Conservation (phyloP, 176 grass and related monocot species). For the Eragrostis curvula region DNA sequence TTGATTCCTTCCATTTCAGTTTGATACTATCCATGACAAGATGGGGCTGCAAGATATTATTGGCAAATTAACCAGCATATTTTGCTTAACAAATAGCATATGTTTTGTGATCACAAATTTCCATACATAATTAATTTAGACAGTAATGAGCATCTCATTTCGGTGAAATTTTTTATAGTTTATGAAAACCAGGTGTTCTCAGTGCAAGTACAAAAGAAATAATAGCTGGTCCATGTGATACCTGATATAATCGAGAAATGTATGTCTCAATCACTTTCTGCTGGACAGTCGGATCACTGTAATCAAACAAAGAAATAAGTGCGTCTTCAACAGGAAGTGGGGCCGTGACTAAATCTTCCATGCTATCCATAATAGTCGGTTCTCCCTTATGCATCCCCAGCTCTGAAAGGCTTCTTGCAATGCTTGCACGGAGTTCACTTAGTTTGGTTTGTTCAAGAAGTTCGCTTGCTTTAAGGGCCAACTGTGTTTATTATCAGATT, state of each 20-base stretch:
- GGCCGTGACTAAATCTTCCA: constrained; percentile 85
- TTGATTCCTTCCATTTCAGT: constrained; percentile 69
- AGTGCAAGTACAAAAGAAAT: constrained; percentile 2
- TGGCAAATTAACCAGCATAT: constrained; percentile 37
- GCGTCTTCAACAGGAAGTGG: constrained; percentile 94
- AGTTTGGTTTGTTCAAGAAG: constrained; percentile 99
- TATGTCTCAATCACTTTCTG: constrained; percentile 88
- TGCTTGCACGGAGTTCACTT: constrained; percentile 80
- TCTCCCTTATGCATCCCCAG: constrained; percentile 80
- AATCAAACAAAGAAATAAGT: constrained; percentile 88
- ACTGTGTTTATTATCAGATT: constrained; percentile 53
- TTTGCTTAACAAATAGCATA: not conserved
- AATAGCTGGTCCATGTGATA: constrained; percentile 36
- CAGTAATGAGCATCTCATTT: constrained; percentile 1
- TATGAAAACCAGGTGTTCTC: not conserved
- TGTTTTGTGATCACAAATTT: constrained; percentile 26
- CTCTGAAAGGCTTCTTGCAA: constrained; percentile 85
- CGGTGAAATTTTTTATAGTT: not conserved
- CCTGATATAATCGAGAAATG: constrained; percentile 90
- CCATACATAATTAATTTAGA: not conserved
- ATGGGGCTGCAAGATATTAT: constrained; percentile 68
- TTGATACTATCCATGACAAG: constrained; percentile 80
- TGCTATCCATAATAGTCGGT: constrained; percentile 64
- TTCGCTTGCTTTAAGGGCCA: constrained; percentile 95
- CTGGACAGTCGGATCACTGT: constrained; percentile 77